Base-by-base conservation (phyloP, 192 early-diverging fungal species). In the Coemansia brasiliensis region DNA sequence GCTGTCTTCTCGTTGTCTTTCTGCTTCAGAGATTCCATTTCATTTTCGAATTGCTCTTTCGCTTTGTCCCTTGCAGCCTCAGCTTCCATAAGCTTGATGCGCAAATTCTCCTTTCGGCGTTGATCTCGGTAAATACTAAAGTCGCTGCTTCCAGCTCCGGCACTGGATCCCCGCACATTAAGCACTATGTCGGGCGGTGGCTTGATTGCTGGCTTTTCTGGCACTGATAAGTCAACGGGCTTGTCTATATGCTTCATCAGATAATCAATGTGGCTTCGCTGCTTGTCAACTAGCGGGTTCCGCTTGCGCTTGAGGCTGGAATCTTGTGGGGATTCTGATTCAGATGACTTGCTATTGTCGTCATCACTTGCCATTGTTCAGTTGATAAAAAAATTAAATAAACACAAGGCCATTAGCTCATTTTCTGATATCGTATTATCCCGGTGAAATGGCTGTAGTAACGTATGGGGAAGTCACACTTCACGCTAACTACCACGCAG, bases 91-190 rank as follows among this genome's bases (percentile, higher is more conserved):
- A 82, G 61, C 57, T 93, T 88, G 27, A 93, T 57, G 39, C 95
- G 81, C 13, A 86, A 79, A 67, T 91, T 86, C 60, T 98, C 95
- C 63, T 93, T 85, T 52, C 95, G 79, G 26, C 95, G 82, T 39
- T 89, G 74, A 18, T 90, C 87, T 64, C 93, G 73, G 58, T 98
- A 98, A 1, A 94, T 91, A 71, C 95, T 94, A 54, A 98, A 98
- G 65, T 98, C 95, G 32, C 93, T 93, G 81, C 90, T 92, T 13
- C 94, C 92, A 4, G 95, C 95, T 35, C 95, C 95, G 0, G 95
- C 94, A 72, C 90, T 93, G 12, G 94, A 96, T 22, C 94, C 90
- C 65, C 65, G 85, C 17, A 95, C 88, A 71, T 95, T 98, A 17
- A 90, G 82, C 8, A 95, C 92, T 70, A 95, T 87, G 42, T 95